Base-by-base conservation (phyloP, 2,329 filamentous ascomycete species). In the Penicillium sp. region DNA sequence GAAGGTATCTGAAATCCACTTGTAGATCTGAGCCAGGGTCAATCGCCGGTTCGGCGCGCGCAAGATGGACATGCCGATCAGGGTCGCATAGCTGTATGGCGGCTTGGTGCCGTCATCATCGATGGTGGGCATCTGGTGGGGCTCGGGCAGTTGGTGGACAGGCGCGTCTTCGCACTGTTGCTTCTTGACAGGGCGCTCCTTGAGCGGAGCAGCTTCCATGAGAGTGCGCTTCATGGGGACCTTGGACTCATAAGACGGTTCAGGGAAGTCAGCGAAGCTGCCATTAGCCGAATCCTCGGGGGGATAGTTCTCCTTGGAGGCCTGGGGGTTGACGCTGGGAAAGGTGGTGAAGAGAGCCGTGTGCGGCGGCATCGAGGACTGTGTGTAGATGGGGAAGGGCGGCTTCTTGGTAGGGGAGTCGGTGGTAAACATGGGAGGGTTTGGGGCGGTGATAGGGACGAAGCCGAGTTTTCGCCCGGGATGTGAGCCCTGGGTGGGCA, bases 1-100 rank as follows among this genome's bases (percentile, higher is more conserved):
- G 74, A 90, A 98, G 18, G 89, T 93, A 73, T 96, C 91, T n/a
- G 92, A 96, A 69, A 99, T 98, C 94, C 95, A 99, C 73, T 96
- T 96, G 83, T 98, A 99, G 67, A 99, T 99, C 75, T 97, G 92
- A 27, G 92, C 88, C 18, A 99, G 83, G 1, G 95, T 98, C 62
- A 98, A 82, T 54, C 91, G 89, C 60, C 92, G 88, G 61, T 89
- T 87, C 13, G 90, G 89, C 4, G 95, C 91, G 62, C 93, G 88
- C 22, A 98, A 82, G 68, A 99, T 97, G 53, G 95, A 92, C 93
- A 97, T 97, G 72, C 91, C 95, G 65, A 98, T 98, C 67, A 99
- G 84, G 67, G 90, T 90, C 19, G 95, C 94, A 74, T 99, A 99
- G 78, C 93, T 98, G 77, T 94, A 92, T 5, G 87, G 85, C 6